Percentiles rank a stretch among this genome's conserved stretches.
phyloP scores from a whole-genome alignment of 441 rosid genomes.

The Kokia cookei region DNA sequence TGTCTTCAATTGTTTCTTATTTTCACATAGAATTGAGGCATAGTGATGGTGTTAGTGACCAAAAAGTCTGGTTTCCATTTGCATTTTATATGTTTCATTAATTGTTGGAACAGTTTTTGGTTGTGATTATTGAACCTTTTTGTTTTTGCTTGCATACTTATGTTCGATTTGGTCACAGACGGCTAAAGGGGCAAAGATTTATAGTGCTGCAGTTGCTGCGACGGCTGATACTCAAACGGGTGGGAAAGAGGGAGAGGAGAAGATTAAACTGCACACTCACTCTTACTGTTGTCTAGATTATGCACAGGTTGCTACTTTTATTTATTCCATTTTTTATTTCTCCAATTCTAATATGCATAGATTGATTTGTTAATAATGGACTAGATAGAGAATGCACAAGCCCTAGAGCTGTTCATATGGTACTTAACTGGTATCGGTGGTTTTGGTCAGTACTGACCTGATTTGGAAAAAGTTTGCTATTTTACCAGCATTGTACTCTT shows the following conservation, averaged over 20 bases:
- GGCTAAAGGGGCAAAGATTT: conserved; percentile 80
- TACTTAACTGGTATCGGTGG: neutral
- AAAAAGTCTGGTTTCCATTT: neutral
- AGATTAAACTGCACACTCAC: conserved; percentile 84
- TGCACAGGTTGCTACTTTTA: conserved; percentile 49
- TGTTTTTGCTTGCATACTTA: neutral
- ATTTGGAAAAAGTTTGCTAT: neutral
- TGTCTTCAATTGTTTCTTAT: neutral
- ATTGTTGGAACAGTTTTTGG: neutral
- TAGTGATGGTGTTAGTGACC: neutral
- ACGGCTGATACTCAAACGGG: conserved; percentile 47
- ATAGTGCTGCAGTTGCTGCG: conserved; percentile 82
- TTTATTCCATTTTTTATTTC: neutral
- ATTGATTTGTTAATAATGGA: neutral
- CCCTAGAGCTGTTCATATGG: neutral
- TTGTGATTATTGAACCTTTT: neutral
- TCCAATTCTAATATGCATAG: neutral
- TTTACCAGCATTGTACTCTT: neutral
- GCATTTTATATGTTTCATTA: neutral
- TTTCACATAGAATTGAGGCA: neutral
- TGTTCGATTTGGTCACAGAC: conserved; percentile 42
- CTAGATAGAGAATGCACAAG: neutral
- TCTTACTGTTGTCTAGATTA: conserved; percentile 95
- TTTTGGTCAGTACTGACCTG: neutral
- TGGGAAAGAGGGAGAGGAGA: conserved; percentile 75